phyloP scores from a whole-genome alignment of 164 flowering plant genomes.

The Kingdonia uniflora region DNA sequence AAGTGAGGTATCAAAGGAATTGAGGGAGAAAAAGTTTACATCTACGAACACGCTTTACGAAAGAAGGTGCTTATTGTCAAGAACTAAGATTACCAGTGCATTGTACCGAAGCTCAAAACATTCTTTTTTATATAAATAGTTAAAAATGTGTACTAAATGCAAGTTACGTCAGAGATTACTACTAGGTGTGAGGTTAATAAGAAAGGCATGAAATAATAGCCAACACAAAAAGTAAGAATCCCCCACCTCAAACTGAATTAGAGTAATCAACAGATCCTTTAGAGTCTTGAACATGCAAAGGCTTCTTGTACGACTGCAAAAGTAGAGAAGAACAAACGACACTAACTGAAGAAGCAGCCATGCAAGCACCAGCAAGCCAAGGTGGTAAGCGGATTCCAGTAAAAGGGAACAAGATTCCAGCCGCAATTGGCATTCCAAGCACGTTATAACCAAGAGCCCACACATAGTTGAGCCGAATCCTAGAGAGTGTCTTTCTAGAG shows the following conservation, averaged over 20 bases:
- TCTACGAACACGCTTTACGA: too few species aligned
- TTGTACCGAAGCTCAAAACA: too few species aligned
- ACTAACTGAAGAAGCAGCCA: slow-evolving; percentile 93
- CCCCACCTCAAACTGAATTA: slow-evolving; percentile 12
- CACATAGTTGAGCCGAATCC: slow-evolving; percentile 72
- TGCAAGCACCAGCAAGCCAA: slow-evolving; percentile 96
- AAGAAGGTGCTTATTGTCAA: too few species aligned
- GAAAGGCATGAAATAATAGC: too few species aligned
- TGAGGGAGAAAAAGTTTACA: too few species aligned
- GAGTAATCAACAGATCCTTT: slow-evolving; percentile 11
- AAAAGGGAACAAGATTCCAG: slow-evolving; percentile 75
- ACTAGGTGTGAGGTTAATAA: too few species aligned
- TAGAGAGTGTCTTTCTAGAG: slow-evolving; percentile 65
- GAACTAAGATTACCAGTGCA: too few species aligned
- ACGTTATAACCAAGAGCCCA: slow-evolving; percentile 98
- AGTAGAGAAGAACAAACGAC: slow-evolving; percentile 89
- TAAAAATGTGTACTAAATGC: too few species aligned
- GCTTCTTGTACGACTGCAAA: slow-evolving; percentile 77
- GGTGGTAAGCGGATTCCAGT: slow-evolving; percentile 82
- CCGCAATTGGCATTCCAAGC: slow-evolving; percentile 80
- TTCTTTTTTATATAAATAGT: too few species aligned
- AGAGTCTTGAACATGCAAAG: slow-evolving; percentile 31
- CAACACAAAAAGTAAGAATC: neutral
- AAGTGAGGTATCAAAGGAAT: too few species aligned
- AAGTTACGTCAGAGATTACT: too few species aligned